These are phyloP conservation scores for Cadophora sp. DNA, from an alignment of 2,329 filamentous ascomycete genomes.

Conservation along the genomic window DNA sequence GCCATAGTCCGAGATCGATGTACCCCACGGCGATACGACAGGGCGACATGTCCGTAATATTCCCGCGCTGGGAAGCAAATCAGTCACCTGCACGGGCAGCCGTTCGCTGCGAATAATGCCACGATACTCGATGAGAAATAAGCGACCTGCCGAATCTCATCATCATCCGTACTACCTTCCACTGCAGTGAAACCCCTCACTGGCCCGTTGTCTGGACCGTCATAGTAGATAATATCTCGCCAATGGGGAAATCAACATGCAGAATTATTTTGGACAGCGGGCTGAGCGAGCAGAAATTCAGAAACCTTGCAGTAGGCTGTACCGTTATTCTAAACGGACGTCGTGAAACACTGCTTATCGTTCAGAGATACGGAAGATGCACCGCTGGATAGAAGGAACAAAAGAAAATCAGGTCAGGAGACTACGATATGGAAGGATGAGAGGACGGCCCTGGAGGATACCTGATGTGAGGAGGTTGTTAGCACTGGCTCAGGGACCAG, in stretches of 20 bases:
- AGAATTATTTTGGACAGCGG: conserved; percentile 2
- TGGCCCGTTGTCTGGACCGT: background rate
- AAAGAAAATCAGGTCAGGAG: conserved; percentile 4
- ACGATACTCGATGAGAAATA: background rate
- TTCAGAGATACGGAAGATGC: background rate
- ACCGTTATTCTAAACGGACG: conserved; percentile 14
- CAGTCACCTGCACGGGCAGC: conserved; percentile 15
- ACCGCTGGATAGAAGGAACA: background rate
- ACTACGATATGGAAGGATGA: background rate
- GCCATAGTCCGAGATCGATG: background rate
- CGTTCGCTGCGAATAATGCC: background rate
- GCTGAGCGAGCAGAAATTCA: conserved; percentile 4
- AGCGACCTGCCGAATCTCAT: conserved; percentile 20
- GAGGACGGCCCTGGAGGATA: conserved; percentile 1
- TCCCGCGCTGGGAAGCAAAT: conserved; percentile 18
- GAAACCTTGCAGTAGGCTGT: background rate
- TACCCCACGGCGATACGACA: conserved; percentile 8
- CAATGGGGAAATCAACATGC: conserved; percentile 11
- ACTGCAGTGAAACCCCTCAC: conserved; percentile 1
- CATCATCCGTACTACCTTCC: conserved; percentile 12
- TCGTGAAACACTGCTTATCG: conserved; percentile 13
- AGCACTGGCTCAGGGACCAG: conserved; percentile 3
- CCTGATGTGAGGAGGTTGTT: background rate
- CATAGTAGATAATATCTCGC: conserved; percentile 19
- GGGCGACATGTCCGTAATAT: conserved; percentile 4